Base-by-base conservation (phyloP, 2,329 filamentous ascomycete genomes). In the Epichloe festucae region DNA sequence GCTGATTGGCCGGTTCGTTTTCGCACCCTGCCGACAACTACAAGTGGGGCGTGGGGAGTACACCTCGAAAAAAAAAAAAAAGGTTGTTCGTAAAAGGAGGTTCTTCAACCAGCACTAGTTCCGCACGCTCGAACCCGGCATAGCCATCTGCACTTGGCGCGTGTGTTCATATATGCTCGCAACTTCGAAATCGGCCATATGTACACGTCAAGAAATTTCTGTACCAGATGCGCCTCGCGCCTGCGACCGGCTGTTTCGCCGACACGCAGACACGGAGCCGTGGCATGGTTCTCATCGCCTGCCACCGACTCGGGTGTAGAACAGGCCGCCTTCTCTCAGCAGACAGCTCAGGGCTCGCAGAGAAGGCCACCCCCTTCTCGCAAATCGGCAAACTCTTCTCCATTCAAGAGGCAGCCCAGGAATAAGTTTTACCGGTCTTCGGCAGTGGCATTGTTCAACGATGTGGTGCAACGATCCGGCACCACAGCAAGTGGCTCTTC, bases 381-480 rank as follows among this genome's bases (percentile, higher is more conserved):
- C 11, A 48, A 52, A 11, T 8, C 52, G 19, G 17, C 53, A 6
- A 56, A 52, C 21, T 23, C 46, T 12, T 38, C 38, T 27, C 15
- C 46, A 7, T 42, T 42, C 50, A 48, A 21, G 34, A 55, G 5
- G 44, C 52, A 12, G 23, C 50, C 4, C 17, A 23, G 36, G 7
- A 23, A 17, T 2, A 58, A 48, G 10, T 10, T 46, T 5, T 35
- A 53, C 0, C 51, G 59, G 38, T 62, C 62, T 8, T 53, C 62
- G 4, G 62, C 65, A 27, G 43, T 68, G 39, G 65, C 62, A 1
- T 53, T 68, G 15, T 69, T 68, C 60, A 65, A 67, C 45, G 63
- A 68, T 12, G 65, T 68, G n/a, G 63, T 67, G 48, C 61, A 57
- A 14, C 48, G 46, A 45, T 19, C 51, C 15, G 50, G 48, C 17